These are phyloP conservation scores for Irpex sp. DNA, from an alignment of 1,284 basidiomycete species.

Conservation along the genomic window DNA sequence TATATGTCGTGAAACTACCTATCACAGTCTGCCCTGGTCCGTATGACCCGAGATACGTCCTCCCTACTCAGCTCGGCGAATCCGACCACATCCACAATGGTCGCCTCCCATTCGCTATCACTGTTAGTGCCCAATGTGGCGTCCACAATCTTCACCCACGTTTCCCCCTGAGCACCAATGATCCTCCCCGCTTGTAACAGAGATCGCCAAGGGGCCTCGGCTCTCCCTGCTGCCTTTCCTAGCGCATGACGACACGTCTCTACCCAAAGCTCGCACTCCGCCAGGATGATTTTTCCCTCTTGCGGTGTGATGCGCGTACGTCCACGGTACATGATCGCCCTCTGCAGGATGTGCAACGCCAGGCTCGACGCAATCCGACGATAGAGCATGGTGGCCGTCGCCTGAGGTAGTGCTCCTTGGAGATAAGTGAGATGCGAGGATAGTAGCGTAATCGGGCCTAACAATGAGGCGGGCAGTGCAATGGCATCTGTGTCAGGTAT, in stretches of 20 bases:
- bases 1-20: constrained; percentile 10
- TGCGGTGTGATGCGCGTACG: constrained; percentile 49
- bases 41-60: constrained; percentile 48
- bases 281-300: constrained; percentile 54
- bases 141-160: constrained; percentile 41
- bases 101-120: constrained; percentile 35
- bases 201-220: constrained; percentile 67
- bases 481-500: constrained; percentile 36
- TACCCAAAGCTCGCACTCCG: constrained; percentile 77
- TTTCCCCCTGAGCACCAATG: constrained; percentile 53
- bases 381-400: constrained; percentile 59
- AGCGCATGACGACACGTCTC: constrained; percentile 67
- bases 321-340: constrained; percentile 78
- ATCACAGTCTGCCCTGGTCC: constrained; percentile 39
- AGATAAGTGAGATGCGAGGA: constrained; percentile 72
- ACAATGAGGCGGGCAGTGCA: constrained; percentile 59
- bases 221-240: constrained; percentile 23
- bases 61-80: constrained; percentile 49
- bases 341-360: constrained; percentile 73
- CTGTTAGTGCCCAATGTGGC: constrained; percentile 40
- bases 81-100: constrained; percentile 42
- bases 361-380: constrained; percentile 65
- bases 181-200: constrained; percentile 67
- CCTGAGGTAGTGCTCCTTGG: constrained; percentile 52
- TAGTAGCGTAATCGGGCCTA: constrained; percentile 69